Evolutionary conservation across 1,139 yeast species (phyloP), one percentile per base, ranked within the genome.

Genomic region (Chernovozyma aurita): DNA sequence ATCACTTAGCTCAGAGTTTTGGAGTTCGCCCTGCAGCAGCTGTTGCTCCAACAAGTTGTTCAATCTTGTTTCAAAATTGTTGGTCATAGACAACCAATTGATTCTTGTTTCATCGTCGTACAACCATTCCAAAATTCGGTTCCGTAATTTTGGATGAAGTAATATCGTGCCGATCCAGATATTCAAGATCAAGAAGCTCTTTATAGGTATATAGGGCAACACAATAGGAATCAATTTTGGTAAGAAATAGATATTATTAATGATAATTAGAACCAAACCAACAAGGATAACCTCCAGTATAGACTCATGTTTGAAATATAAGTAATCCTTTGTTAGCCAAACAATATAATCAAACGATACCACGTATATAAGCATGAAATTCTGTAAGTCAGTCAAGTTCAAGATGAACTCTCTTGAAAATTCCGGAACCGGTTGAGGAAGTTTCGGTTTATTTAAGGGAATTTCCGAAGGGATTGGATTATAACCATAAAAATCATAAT

Each of bases 301-400:
- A 33, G 75, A 71, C 48, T 82, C 90, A 51, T 82, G 78, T 42
- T 70, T 69, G 54, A 80, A 87, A 53, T 73, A 82, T 1, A 85
- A 76, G 52, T 80, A 78, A 42, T 76, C 78, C 20, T 64, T 59
- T 20, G 85, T 64, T 34, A 75, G 41, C 52, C 69, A 61, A 18
- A 70, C 62, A 4, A 76, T 40, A 25, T 68, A 65, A 57, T 87
- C 94, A 68, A 80, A 86, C 0, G 67, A 59, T n/a, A 63, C 57
- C 9, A 83, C 78, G 50, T 80, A 85, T 14, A 80, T 54, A n/a
- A 80, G 56, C 87, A 85, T 82, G 47, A 80, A 82, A 55, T 87
- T 87, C 52, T 87, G 96, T 38, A 87, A 66, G 59, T 87, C 96
- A 1, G 95, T 85, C 47, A 85, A 64, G 54, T 87, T 87, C 42